These are phyloP conservation scores for Cutaneotrichosporon cyanovorans DNA, from an alignment of 1,284 basidiomycete species.

Conservation along the genomic window DNA sequence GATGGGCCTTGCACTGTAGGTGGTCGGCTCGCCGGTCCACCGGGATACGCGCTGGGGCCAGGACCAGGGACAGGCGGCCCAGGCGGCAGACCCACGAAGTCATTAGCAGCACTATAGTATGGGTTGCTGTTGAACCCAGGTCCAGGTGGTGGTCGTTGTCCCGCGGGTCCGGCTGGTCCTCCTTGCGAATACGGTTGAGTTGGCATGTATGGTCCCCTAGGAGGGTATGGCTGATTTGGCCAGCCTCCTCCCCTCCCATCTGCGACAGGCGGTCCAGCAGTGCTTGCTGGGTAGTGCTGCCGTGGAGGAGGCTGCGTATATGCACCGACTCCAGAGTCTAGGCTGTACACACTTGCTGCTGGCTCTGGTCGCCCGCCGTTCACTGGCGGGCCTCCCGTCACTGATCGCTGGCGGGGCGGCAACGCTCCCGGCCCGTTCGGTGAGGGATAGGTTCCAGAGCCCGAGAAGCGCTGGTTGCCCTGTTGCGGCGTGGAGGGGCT, in stretches of 20 bases:
- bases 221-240: slow-evolving; percentile 13
- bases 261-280: slow-evolving; percentile 2
- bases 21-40: neutral
- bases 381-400: slow-evolving; percentile 18
- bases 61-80: slow-evolving; percentile 34
- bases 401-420: slow-evolving; percentile 10
- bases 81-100: slow-evolving; percentile 59
- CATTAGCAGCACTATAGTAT: slow-evolving; percentile 56
- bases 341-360: slow-evolving; percentile 40
- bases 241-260: neutral
- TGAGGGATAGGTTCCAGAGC: neutral
- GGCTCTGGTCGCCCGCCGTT: slow-evolving; percentile 13
- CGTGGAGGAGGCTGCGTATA: slow-evolving; percentile 14
- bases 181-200: neutral
- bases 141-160: slow-evolving; percentile 18
- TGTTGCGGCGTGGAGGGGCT: neutral
- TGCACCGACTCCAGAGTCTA: slow-evolving; percentile 42
- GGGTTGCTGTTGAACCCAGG: slow-evolving; percentile 31
- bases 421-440: neutral
- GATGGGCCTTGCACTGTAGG: slow-evolving; percentile 11
- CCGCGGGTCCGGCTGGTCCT: slow-evolving; percentile 27
- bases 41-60: slow-evolving; percentile 3
- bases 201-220: neutral
- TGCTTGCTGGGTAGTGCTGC: neutral
- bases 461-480: neutral